These are phyloP conservation scores for Aureobasidium sp. DNA, from an alignment of 2,329 filamentous ascomycete genomes.

Conservation along the genomic window DNA sequence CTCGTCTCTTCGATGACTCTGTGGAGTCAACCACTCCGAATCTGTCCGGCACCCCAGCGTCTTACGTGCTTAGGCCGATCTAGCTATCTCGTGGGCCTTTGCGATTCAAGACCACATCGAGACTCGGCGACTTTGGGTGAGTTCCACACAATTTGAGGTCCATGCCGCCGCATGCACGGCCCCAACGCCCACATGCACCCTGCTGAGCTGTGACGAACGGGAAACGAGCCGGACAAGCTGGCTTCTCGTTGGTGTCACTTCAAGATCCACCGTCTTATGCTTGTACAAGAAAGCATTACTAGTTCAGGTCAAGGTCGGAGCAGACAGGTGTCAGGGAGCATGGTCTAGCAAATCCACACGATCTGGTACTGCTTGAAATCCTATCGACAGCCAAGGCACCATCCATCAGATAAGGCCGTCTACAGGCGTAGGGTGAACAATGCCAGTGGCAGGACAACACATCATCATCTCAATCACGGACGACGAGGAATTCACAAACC, in stretches of 20 bases:
- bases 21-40: background rate
- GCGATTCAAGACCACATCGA: background rate
- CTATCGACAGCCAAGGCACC: background rate
- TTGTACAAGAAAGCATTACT: slow-evolving; percentile 3
- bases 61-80: background rate
- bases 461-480: background rate
- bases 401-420: background rate
- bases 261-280: slow-evolving; percentile 1
- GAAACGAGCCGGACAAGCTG: background rate
- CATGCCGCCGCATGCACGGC: slow-evolving; percentile 2
- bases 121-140: slow-evolving; percentile 3
- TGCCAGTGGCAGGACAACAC: background rate
- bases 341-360: background rate
- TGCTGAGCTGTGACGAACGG: slow-evolving; percentile 2
- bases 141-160: background rate
- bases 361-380: background rate
- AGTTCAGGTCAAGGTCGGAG: background rate
- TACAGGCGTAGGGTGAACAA: background rate
- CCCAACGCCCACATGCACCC: background rate
- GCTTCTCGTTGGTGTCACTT: slow-evolving; percentile 11
- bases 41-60: background rate
- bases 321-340: slow-evolving; percentile 8
- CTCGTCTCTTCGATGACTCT: background rate
- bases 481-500: background rate
- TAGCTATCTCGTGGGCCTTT: background rate